Percentiles rank a stretch among this genome's conserved stretches.
Evolutionary conservation across 345 rosid genomes (phyloP).

Genomic region (Sonneratia alba): DNA sequence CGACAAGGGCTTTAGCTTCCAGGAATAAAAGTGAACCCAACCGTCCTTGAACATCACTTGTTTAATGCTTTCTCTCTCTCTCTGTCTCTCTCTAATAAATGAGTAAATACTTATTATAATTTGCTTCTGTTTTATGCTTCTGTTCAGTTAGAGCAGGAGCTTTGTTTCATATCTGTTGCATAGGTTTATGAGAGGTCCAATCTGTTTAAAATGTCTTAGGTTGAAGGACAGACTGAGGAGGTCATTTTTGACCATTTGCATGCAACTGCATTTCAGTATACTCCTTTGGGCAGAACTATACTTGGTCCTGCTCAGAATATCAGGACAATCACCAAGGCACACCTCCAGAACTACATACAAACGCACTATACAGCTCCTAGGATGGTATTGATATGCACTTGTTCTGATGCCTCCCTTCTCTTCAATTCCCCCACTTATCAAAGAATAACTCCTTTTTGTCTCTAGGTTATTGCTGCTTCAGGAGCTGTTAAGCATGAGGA

Average conservation of each 20-base stretch:
- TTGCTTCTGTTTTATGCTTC: not conserved
- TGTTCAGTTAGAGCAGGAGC: not conserved
- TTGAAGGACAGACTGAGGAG: slow-evolving; percentile 87
- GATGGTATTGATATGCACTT: slow-evolving; percentile 41
- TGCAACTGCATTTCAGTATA: slow-evolving; percentile 88
- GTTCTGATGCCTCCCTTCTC: not conserved
- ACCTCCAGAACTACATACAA: slow-evolving; percentile 73
- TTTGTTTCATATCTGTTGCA: not conserved
- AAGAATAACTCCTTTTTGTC: slow-evolving; percentile 8
- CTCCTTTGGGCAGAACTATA: slow-evolving; percentile 92
- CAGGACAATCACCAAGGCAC: slow-evolving; percentile 58
- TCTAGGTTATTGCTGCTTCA: slow-evolving; percentile 83
- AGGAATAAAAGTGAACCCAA: not conserved
- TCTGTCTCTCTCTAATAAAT: no score
- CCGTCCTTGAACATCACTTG: not conserved
- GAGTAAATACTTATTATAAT: not conserved
- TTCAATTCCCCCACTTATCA: not conserved
- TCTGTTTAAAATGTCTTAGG: slow-evolving; percentile 30
- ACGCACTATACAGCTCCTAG: slow-evolving; percentile 98
- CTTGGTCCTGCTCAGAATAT: slow-evolving; percentile 86
- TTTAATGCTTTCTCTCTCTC: not conserved
- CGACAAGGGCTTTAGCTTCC: not conserved
- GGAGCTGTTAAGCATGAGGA: slow-evolving; percentile 99
- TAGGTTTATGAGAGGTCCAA: not conserved
- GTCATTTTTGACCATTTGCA: slow-evolving; percentile 95